Evolutionary conservation across 1,139 yeast genomes (phyloP).

Genomic region (Arxiozyma heterogenica): DNA sequence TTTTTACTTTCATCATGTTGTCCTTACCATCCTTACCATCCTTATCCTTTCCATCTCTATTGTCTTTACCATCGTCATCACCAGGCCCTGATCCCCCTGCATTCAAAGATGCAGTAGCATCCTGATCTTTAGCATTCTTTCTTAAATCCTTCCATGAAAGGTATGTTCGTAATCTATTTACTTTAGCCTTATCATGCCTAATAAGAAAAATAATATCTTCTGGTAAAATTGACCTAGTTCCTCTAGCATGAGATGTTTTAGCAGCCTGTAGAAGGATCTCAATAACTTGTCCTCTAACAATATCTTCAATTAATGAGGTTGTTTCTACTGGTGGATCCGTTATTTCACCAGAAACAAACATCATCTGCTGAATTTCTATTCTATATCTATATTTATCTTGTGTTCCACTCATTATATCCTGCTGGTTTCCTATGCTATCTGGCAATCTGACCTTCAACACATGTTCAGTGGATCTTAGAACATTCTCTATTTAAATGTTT

Average conservation of each 20-base stretch:
- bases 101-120: constrained; percentile 58
- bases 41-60: constrained; percentile 28
- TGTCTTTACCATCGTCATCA: constrained; percentile 35
- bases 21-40: constrained; percentile 44
- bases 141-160: constrained; percentile 96
- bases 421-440: not conserved
- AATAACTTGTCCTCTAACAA: constrained; percentile 89
- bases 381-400: constrained; percentile 59
- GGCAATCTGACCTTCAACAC: not conserved
- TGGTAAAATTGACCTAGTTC: constrained; percentile 77
- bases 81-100: constrained; percentile 39
- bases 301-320: constrained; percentile 85
- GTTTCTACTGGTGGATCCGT: constrained; percentile 91
- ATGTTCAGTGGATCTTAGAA: not conserved
- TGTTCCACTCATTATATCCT: constrained; percentile 12
- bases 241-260: constrained; percentile 67
- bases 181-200: constrained; percentile 91
- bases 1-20: constrained; percentile 56
- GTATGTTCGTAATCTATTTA: constrained; percentile 79
- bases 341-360: constrained; percentile 95
- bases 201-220: constrained; percentile 91
- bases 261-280: constrained; percentile 78
- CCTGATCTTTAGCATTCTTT: constrained; percentile 94
- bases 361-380: constrained; percentile 91
- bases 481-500: not conserved